phyloP scores from a whole-genome alignment of 768 basidiomycete genomes.

The Myochromella boudieri region DNA sequence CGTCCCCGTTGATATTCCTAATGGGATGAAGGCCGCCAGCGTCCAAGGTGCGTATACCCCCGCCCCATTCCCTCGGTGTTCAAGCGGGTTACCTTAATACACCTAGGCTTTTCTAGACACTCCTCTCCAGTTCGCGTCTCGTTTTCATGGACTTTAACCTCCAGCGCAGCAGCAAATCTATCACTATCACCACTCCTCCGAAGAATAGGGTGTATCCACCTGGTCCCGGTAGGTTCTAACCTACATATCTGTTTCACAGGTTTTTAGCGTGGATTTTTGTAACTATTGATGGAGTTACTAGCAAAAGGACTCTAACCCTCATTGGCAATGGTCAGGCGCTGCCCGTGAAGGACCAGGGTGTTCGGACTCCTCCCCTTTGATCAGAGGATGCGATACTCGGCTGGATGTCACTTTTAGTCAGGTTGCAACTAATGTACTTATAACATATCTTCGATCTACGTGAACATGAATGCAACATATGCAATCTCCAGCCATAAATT shows the following conservation, averaged over 20 bases:
- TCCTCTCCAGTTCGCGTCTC: conserved; percentile 28
- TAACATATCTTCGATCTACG: too few relatives aligned
- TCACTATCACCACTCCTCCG: conserved; percentile 35
- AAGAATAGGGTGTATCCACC: conserved; percentile 38
- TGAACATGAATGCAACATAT: too few relatives aligned
- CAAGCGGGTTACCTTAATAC: conserved; percentile 38
- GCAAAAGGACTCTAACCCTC: conserved; percentile 25
- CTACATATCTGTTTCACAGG: background rate
- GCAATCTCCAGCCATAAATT: too few relatives aligned
- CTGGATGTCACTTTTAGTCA: too few relatives aligned
- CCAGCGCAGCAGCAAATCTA: conserved; percentile 27
- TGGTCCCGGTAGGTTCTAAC: background rate
- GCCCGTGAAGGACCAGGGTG: background rate
- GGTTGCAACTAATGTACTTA: too few relatives aligned
- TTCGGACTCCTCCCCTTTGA: too few relatives aligned
- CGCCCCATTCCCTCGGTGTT: too few relatives aligned
- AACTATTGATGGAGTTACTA: background rate
- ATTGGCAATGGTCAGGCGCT: conserved; percentile 38
- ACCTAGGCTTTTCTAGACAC: conserved; percentile 42
- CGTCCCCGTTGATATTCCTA: conserved; percentile 31
- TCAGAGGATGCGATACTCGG: too few relatives aligned
- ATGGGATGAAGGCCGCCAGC: conserved; percentile 20
- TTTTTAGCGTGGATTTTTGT: conserved; percentile 3
- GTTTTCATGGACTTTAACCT: conserved; percentile 34
- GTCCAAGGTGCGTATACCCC: too few relatives aligned